Conservation (phyloP, 305 asterid species). For the Fraxinus platypoda region DNA sequence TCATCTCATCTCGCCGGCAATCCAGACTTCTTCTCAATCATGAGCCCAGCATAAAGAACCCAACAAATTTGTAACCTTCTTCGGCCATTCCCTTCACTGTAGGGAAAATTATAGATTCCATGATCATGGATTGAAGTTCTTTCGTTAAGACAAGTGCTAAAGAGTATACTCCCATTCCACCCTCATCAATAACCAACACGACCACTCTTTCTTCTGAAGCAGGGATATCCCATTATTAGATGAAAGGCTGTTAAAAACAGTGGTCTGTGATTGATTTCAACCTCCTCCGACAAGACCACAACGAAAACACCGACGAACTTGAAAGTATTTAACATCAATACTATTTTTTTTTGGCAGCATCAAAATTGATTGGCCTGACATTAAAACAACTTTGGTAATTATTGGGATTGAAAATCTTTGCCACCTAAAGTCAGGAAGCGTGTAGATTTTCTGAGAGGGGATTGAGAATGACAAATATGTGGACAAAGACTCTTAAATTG, state of each 20-base stretch:
- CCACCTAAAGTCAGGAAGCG: neutral
- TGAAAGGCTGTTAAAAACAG: constrained; percentile 22
- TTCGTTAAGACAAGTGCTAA: constrained; percentile 87
- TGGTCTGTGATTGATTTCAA: constrained; percentile 1
- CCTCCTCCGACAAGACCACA: constrained; percentile 12
- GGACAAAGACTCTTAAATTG: too few relatives aligned
- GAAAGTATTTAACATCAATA: neutral
- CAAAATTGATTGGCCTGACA: constrained; percentile 16
- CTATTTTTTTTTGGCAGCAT: neutral
- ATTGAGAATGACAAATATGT: too few relatives aligned
- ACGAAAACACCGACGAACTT: constrained; percentile 22
- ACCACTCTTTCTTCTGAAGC: constrained; percentile 62
- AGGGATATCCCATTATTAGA: constrained; percentile 25
- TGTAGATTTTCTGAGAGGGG: too few relatives aligned
- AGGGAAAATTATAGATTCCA: constrained; percentile 82
- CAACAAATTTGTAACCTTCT: constrained; percentile 95
- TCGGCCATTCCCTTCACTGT: constrained; percentile 91
- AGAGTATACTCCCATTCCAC: constrained; percentile 99
- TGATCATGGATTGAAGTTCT: constrained; percentile 69
- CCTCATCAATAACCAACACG: constrained; percentile 96
- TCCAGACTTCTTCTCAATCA: constrained; percentile 88
- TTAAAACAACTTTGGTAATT: constrained; percentile 5
- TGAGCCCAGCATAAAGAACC: constrained; percentile 88
- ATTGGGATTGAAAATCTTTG: constrained; percentile 2
- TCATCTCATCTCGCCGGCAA: constrained; percentile 31